Conservation (phyloP, 1,139 yeast species). For the Candida sp. region DNA sequence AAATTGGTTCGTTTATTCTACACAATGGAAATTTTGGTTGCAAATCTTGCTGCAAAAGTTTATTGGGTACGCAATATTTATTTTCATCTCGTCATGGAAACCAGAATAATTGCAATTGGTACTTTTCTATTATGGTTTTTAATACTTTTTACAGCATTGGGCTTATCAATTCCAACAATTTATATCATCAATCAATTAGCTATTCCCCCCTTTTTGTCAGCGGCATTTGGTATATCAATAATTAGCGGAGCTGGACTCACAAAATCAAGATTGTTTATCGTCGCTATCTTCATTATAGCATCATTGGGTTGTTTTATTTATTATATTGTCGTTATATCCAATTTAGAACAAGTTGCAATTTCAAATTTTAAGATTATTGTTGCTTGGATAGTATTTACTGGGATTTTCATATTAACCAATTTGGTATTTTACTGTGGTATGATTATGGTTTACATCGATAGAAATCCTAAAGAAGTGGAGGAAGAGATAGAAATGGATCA, state of each 20-base stretch:
- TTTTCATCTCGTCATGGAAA: neutral
- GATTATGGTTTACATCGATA: neutral
- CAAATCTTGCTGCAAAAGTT: neutral
- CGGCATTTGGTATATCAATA: neutral
- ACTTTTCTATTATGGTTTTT: neutral
- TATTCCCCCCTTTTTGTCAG: neutral
- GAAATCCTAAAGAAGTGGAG: neutral
- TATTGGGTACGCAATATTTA: no score
- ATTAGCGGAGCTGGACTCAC: neutral
- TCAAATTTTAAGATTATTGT: neutral
- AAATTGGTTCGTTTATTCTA: no score
- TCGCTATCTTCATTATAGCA: neutral
- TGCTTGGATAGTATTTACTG: neutral
- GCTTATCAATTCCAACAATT: neutral
- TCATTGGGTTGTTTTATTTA: neutral
- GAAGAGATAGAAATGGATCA: neutral
- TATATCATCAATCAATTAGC: neutral
- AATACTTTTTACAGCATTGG: neutral
- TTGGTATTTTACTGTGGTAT: neutral
- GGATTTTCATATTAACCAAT: neutral
- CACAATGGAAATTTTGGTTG: no score
- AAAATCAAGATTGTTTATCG: neutral
- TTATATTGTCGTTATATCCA: neutral
- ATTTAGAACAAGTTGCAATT: neutral
- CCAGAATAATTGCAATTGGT: neutral